Evolutionary conservation across 140 eudicot species (phyloP), one percentile per base, ranked within the genome.

Genomic region (Flaveria floridana): DNA sequence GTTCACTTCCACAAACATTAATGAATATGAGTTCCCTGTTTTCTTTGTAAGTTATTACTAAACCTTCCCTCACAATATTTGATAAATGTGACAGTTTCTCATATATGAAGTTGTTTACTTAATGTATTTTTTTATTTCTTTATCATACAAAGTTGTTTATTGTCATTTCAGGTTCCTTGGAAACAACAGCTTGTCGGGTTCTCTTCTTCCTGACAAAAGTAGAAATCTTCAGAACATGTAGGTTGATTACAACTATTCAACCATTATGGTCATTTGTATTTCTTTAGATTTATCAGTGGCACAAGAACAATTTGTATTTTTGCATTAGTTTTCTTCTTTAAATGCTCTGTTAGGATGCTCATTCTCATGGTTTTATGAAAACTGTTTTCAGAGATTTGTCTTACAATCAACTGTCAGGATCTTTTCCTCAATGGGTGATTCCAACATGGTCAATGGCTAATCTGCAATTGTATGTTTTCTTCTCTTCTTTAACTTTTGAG

Each of bases 171-270:
- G 91, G 78, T 86, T 86, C 80, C 91, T 86, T 70, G 91, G 91
- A 67, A 86, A 86, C 78, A 86, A 86, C 69, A 84, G 80, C 78
- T 74, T 86, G 78, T 71, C 82, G 26, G 91, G 91, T 63, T 75
- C 70, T 48, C 88, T 86, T 75, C 85, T 83, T 59, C 78, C 84
- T 26, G 82, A 81, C 6, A 86, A 78, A 70, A 76, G 80, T 63
- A 42, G 20, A 0, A 18, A 42, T 59, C 88, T 86, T 80, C 79
- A 10, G 39, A 84, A 84, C 79, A 81, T 86, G 91, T 86, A 76
- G 79, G 90, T 77, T 46, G 41, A 16, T 50, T 44, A 67, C 71
- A 14, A 28, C 55, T 73, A 44, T 69, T 23, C 62, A 14, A 62
- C 65, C 68, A 75, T 42, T 55, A 9, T 57, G 23, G 42, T 41